These are phyloP conservation scores for Pseudozyma tsukubaensis DNA, from an alignment of 1,284 basidiomycete species.

Conservation along the genomic window DNA sequence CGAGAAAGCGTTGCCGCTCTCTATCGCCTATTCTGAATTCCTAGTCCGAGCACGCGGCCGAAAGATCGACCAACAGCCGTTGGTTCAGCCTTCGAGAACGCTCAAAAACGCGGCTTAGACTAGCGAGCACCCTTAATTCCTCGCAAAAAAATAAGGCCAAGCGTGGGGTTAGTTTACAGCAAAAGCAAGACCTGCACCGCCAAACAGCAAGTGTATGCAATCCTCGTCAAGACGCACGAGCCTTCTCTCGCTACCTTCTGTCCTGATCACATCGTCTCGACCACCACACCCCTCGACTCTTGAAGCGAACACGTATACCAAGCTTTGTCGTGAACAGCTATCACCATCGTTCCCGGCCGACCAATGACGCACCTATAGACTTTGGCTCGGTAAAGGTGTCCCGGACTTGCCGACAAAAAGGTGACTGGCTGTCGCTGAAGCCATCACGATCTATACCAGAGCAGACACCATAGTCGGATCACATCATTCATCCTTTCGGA, in stretches of 20 bases:
- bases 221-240: conserved; percentile 22
- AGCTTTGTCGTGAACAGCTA: background rate
- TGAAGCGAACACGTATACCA: no score
- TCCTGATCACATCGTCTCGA: background rate
- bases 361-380: no score
- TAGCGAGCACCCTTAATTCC: no score
- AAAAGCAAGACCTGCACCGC: background rate
- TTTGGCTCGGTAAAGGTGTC: background rate
- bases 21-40: background rate
- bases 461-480: background rate
- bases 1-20: background rate
- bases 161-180: conserved; percentile 8
- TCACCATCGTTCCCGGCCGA: background rate
- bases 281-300: background rate
- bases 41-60: conserved; percentile 10
- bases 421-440: background rate
- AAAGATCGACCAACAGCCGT: conserved; percentile 4
- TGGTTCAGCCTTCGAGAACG: no score
- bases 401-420: background rate
- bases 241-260: conserved; percentile 11
- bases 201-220: background rate
- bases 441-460: background rate
- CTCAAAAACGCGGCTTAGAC: no score
- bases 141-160: no score
- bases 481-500: background rate